These are phyloP conservation scores for Spathaspora sp. DNA, from an alignment of 1,139 yeast species.

Conservation along the genomic window DNA sequence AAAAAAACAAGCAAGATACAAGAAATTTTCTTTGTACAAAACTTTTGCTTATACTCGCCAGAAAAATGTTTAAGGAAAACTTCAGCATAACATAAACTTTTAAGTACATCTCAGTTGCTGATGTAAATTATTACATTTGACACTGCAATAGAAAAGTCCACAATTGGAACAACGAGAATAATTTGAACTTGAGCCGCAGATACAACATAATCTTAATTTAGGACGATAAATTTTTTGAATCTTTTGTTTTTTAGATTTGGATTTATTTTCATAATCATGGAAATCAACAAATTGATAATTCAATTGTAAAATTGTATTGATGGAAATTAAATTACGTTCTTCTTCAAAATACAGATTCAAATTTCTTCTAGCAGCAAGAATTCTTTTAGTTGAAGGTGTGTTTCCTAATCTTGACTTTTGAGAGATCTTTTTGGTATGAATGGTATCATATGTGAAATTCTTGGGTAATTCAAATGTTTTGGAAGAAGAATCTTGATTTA, in stretches of 20 bases:
- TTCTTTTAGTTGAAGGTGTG: constrained; percentile 46
- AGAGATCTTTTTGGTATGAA: constrained; percentile 22
- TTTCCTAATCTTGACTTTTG: constrained; percentile 39
- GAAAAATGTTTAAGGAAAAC: background rate
- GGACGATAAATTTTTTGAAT: constrained; percentile 28
- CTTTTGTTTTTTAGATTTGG: constrained; percentile 15
- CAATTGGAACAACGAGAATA: constrained; percentile 43
- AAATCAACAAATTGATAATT: constrained; percentile 45
- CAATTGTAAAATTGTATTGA: constrained; percentile 40
- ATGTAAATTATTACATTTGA: constrained; percentile 41
- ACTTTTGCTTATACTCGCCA: background rate
- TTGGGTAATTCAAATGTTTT: constrained; percentile 43
- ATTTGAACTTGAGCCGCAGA: constrained; percentile 40
- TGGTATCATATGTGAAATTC: constrained; percentile 37
- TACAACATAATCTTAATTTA: constrained; percentile 41
- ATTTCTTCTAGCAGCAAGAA: constrained; percentile 45
- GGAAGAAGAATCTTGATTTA: constrained; percentile 31
- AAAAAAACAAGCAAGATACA: background rate
- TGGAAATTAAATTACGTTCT: constrained; percentile 44
- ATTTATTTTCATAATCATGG: constrained; percentile 14
- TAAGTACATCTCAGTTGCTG: constrained; percentile 44
- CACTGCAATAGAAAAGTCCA: constrained; percentile 45
- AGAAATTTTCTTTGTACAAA: background rate
- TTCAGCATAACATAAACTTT: constrained; percentile 4
- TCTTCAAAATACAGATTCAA: constrained; percentile 49